Base-by-base conservation (phyloP, 2,329 filamentous ascomycete species). In the Colletotrichum orbiculare region DNA sequence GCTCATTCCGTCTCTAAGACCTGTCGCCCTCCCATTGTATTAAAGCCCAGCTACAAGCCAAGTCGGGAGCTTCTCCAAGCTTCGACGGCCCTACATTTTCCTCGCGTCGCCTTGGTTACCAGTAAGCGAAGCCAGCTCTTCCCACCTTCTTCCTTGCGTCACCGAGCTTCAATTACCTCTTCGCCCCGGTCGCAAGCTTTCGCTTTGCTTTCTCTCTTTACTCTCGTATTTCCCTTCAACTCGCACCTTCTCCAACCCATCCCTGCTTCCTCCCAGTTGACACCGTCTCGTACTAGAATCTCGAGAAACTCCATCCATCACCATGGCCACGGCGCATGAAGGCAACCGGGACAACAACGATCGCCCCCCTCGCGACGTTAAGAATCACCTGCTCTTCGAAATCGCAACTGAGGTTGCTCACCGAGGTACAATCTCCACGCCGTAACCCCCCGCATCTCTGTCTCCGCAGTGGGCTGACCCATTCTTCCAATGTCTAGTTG, bases 341-440 rank as follows among this genome's bases (percentile, higher is more conserved):
- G 60, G 64, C 13, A 52, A 37, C 15, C 54, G 64, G 64, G 60
- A 66, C 60, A 66, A 64, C 48, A 13, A 39, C 48, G 60, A 66
- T 25, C 54, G 64, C 37, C 60, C 64, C 53, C 76, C 79, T 69
- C 85, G 86, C 72, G 94, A 98, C 81, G 92, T 98, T 74, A 94
- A 92, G 82, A 96, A 97, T 79, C 96, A 98, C 81, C 85, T 96
- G 74, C 91, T 99, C 72, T 99, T 99, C 76, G 96, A 99, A 82
- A 85, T 98, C 73, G 94, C 96, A 67, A 98, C 96, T 25, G 96
- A 99, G 78, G 96, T 98, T 72, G 96, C 96, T 68, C 97, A 98
- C 85, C 89, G 96, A 86, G 93, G 93, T 95, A 85, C 71, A 84
- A 78, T 62, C 62, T 62, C 58, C 64, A 55, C 67, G 55, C n/a